Percentiles rank a stretch among this genome's conserved stretches.
Conservation (phyloP, 352 stramenopile genomes). For the Phytophthora boehmeriae region DNA sequence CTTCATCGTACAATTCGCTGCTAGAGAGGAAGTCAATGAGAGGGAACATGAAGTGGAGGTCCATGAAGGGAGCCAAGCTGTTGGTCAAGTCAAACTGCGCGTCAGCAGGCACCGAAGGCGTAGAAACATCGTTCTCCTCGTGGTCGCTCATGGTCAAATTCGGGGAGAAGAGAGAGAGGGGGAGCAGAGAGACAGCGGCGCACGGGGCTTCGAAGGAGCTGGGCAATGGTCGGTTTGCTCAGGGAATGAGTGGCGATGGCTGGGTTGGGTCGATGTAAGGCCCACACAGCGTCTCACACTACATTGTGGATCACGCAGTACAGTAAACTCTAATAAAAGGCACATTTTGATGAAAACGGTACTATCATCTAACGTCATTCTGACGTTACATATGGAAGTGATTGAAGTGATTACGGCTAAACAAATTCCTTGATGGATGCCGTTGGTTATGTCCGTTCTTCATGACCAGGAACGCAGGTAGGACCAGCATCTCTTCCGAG, state of each 20-base stretch:
- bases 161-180: background rate
- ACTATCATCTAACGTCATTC: conserved; percentile 6
- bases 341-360: conserved; percentile 3
- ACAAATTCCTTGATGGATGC: too few species aligned
- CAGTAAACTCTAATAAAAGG: too few species aligned
- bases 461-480: too few species aligned
- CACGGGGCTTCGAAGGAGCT: conserved; percentile 1
- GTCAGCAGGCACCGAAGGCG: conserved; percentile 50
- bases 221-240: conserved; percentile 20
- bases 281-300: background rate
- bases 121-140: conserved; percentile 47
- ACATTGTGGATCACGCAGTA: background rate
- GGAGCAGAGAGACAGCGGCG: background rate
- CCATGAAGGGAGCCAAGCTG: conserved; percentile 94
- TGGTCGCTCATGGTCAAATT: conserved; percentile 35
- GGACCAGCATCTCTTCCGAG: too few species aligned
- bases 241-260: conserved; percentile 50
- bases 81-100: conserved; percentile 95
- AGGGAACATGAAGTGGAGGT: conserved; percentile 98
- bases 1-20: conserved; percentile 93
- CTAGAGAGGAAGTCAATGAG: conserved; percentile 95
- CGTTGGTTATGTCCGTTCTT: too few species aligned
- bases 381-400: too few species aligned
- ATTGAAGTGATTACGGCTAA: too few species aligned
- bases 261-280: background rate